Evolutionary conservation across 495 filamentous ascomycete genomes (phyloP), one percentile per base, ranked within the genome.

Genomic region (Penicillium waksmanii): DNA sequence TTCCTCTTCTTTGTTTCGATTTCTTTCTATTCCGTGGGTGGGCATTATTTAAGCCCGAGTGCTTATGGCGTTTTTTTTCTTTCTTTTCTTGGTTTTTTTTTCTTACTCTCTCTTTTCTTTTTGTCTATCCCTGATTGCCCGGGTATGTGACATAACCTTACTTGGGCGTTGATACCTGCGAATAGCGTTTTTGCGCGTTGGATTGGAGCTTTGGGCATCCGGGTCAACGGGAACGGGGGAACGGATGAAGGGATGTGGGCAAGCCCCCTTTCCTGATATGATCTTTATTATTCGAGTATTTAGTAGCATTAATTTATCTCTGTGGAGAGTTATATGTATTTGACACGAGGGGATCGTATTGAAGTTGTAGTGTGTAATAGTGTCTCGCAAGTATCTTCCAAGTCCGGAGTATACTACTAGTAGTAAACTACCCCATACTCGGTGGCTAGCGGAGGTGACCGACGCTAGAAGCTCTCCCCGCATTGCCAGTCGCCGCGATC

Each of bases 391-490:
- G 35, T 3, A 36, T 36, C n/a, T n/a, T n/a, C n/a, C n/a, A n/a
- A n/a, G 13, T 36, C 34, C 23, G 36, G 36, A 38, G 11, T 48
- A 11, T 12, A 48, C 21, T 50, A 33, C 23, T 33, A 31, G 6
- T 9, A 4, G 2, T 25, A 25, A 2, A 5, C 27, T 31, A 31
- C 27, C 27, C 27, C 27, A 25, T 50, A 27, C 21, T 50, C 4
- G 8, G 15, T 38, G 36, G 36, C 36, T 2, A 36, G 34, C 42
- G 42, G 33, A n/a, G 27, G n/a, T 35, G 40, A 18, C 27, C 40
- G 43, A 43, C 57, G 57, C 57, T 59, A 53, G 54, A 53, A 65
- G 66, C 60, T 68, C 57, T 61, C 66, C 66, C 66, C 66, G 66
- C 63, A 66, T 57, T 61, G 36, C 12, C 55, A 50, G 18, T 49